A percentile compares a stretch with the other conserved stretches of the same genome.
Evolutionary conservation across 2,329 filamentous ascomycete species (phyloP).

Genomic region (Clonostachys solani): DNA sequence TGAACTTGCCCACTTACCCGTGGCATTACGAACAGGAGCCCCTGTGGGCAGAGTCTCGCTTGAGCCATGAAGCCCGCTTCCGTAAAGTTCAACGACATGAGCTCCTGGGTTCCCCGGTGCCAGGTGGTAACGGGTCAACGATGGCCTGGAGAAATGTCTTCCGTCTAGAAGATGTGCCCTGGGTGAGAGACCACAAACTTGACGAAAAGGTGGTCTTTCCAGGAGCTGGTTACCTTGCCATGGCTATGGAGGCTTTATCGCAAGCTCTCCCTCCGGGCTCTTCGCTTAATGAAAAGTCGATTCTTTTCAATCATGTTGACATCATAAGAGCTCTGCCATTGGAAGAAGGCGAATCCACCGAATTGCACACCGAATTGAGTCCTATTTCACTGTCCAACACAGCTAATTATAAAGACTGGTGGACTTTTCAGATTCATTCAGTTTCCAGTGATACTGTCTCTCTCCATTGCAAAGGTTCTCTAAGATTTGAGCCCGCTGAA

Average conservation of each 20-base stretch:
- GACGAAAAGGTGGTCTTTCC: slow-evolving; percentile 28
- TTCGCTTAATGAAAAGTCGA: too few relatives aligned
- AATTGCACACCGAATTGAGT: neutral
- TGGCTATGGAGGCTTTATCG: slow-evolving; percentile 13
- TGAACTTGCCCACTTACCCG: slow-evolving; percentile 29
- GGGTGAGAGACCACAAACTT: slow-evolving; percentile 36
- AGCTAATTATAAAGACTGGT: neutral
- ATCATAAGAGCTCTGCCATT: too few relatives aligned
- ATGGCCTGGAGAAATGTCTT: slow-evolving; percentile 4
- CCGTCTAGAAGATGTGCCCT: slow-evolving; percentile 16
- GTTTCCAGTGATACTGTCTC: neutral
- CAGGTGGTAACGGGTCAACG: slow-evolving; percentile 6
- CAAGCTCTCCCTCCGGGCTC: neutral
- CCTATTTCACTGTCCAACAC: neutral
- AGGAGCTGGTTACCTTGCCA: slow-evolving; percentile 24
- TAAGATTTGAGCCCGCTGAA: too few relatives aligned
- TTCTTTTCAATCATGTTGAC: too few relatives aligned
- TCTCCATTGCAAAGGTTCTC: too few relatives aligned
- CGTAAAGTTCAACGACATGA: slow-evolving; percentile 33
- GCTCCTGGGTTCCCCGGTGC: slow-evolving; percentile 34
- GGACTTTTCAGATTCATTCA: neutral
- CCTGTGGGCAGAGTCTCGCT: slow-evolving; percentile 1
- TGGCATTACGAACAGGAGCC: neutral
- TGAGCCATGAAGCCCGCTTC: slow-evolving; percentile 29
- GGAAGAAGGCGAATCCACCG: too few relatives aligned